Conservation (phyloP, 306 rosid genomes). For the Sicyos baderoa region DNA sequence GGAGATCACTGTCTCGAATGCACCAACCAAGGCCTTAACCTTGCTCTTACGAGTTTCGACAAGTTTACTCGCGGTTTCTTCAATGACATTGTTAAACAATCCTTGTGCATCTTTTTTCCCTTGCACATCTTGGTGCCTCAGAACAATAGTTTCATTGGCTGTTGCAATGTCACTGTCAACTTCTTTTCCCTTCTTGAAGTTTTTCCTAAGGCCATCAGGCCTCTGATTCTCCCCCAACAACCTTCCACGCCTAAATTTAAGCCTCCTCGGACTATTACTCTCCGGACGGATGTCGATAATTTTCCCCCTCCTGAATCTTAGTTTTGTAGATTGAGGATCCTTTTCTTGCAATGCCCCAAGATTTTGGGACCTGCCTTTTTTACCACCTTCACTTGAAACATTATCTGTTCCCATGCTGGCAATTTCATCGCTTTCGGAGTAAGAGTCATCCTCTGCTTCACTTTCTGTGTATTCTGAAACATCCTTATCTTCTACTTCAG, state of each 20-base stretch:
- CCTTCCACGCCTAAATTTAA: conserved; percentile 58
- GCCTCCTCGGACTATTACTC: conserved; percentile 49
- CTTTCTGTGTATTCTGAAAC: conserved; percentile 46
- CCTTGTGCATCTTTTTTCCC: conserved; percentile 67
- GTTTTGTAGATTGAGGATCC: conserved; percentile 29
- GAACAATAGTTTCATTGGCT: conserved; percentile 43
- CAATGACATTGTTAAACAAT: conserved; percentile 72
- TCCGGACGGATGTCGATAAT: conserved; percentile 41
- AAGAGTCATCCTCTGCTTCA: conserved; percentile 41
- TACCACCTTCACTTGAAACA: conserved; percentile 24
- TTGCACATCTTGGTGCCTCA: conserved; percentile 66
- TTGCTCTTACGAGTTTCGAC: conserved; percentile 74
- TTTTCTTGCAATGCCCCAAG: conserved; percentile 30
- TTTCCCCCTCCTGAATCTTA: conserved; percentile 62
- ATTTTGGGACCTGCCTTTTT: conserved; percentile 28
- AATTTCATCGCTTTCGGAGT: conserved; percentile 29
- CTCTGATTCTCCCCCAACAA: conserved; percentile 30
- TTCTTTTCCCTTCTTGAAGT: conserved; percentile 37
- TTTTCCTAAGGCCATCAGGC: conserved; percentile 28
- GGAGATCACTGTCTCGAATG: conserved; percentile 92
- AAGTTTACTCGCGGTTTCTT: conserved; percentile 86
- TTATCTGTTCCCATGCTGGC: conserved; percentile 34
- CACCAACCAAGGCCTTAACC: conserved; percentile 97
- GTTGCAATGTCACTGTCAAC: conserved; percentile 21
- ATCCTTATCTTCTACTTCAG: conserved; percentile 35